These are phyloP conservation scores for Dillenia turbinata DNA, from an alignment of 164 flowering plant species.

Conservation along the genomic window DNA sequence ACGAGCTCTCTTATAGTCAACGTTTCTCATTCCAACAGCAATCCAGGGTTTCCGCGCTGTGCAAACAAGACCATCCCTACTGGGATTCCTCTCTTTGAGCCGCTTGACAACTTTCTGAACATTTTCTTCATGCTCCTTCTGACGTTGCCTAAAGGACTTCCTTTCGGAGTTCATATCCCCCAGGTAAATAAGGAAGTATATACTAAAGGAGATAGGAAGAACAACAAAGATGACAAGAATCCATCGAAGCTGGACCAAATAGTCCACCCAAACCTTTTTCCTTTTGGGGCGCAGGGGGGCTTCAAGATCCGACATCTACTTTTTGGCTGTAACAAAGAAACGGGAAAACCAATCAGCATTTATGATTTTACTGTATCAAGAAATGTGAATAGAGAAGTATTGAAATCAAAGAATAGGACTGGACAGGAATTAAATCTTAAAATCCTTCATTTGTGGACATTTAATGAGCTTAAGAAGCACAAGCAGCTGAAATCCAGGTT, in stretches of 20 bases:
- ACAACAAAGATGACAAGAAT: constrained; percentile 89
- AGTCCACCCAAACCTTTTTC: constrained; percentile 92
- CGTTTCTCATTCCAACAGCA: constrained; percentile 99
- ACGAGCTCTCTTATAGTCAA: constrained; percentile 94
- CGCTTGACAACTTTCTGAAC: constrained; percentile 87
- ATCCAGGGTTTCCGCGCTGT: constrained; percentile 97
- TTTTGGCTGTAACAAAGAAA: constrained; percentile 1
- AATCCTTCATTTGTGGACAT: too few relatives aligned
- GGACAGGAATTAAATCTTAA: too few relatives aligned
- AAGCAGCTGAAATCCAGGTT: too few relatives aligned
- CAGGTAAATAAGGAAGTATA: constrained; percentile 84
- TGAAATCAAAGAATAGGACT: too few relatives aligned
- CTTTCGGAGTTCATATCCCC: constrained; percentile 86
- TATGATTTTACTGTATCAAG: too few relatives aligned
- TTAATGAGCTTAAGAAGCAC: too few relatives aligned
- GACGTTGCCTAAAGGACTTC: constrained; percentile 86
- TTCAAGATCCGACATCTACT: constrained; percentile 73
- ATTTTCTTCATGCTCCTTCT: constrained; percentile 95
- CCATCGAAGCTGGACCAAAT: constrained; percentile 86
- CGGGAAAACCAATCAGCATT: too few relatives aligned
- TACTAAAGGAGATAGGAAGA: constrained; percentile 77
- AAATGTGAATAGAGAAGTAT: too few relatives aligned
- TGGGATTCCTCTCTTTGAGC: constrained; percentile 83
- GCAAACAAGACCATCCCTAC: constrained; percentile 95
- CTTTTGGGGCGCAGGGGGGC: constrained; percentile 94